phyloP scores from a whole-genome alignment of 176 grass and related monocot genomes.

The Aegilops bicornis region DNA sequence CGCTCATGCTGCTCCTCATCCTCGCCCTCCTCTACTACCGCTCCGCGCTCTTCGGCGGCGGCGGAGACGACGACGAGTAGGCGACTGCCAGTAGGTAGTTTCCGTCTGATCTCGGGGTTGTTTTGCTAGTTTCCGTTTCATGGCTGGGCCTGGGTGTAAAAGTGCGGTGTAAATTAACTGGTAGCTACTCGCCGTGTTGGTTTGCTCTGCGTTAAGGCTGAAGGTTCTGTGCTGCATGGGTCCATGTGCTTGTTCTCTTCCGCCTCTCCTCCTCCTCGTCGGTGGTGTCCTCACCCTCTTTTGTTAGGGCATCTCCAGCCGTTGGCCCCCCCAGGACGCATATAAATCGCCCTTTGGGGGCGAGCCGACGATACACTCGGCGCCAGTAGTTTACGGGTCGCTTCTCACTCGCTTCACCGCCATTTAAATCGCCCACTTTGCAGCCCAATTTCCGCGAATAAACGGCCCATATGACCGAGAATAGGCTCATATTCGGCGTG shows the following conservation, averaged over 20 bases:
- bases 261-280: neutral
- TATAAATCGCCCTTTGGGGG: too few species aligned
- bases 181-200: neutral
- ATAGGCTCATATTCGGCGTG: too few species aligned
- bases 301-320: neutral
- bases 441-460: too few species aligned
- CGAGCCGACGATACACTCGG: too few species aligned
- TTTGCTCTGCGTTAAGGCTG: slow-evolving; percentile 1
- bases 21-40: slow-evolving; percentile 76
- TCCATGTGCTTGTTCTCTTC: slow-evolving; percentile 24
- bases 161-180: slow-evolving; percentile 17
- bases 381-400: too few species aligned
- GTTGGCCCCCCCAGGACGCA: too few species aligned
- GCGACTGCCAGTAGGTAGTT: neutral
- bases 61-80: slow-evolving; percentile 45
- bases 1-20: slow-evolving; percentile 64
- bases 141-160: slow-evolving; percentile 12
- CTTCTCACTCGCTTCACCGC: too few species aligned
- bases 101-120: neutral
- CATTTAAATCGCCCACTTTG: too few species aligned
- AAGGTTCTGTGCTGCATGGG: slow-evolving; percentile 36
- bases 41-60: slow-evolving; percentile 49
- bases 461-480: too few species aligned
- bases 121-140: slow-evolving; percentile 5
- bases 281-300: neutral